Base-by-base conservation (phyloP, 345 rosid genomes). In the Salix viminalis region DNA sequence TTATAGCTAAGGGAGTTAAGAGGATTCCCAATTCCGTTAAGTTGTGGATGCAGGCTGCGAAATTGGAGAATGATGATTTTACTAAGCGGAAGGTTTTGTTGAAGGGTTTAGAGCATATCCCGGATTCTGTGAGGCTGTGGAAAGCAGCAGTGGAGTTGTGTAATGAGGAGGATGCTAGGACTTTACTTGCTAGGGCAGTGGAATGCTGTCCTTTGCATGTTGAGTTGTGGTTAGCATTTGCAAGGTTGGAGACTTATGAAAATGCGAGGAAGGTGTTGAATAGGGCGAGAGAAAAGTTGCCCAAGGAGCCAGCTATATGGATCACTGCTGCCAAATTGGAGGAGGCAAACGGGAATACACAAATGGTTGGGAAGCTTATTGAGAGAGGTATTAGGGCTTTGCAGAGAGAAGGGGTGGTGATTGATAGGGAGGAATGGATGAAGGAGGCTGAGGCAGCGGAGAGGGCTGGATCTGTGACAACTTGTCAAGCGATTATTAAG, bases 261-360 rank as follows among this genome's bases (percentile, higher is more conserved):
- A 86, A 75, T 73, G 90, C 98, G 1, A 91, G 85, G 88, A 92
- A 87, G 81, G 96, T 92, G 82, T 82, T 92, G 75, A 92, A 92
- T 80, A 82, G 42, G 80, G 97, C 98, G 0, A 91, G 94, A 81
- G 87, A 82, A 77, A 87, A 87, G 80, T 83, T 92, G 76, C 69
- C 95, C 7, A 92, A 91, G 80, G 97, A 94, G 79, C 98, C 97
- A 26, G 92, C 98, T 0, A 94, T 92, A 60, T 94, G 98, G 97
- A 92, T 92, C 68, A 91, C 92, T 9, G 95, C 97, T 72, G 95
- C 95, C n/a, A 92, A 92, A 88, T 86, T 92, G 87, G 98, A 92
- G 80, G 97, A 92, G 85, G 98, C 97, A 44, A 90, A 90, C 81
- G 98, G 91, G 36, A 91, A 94, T 83, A 86, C 83, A 13, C 61